These are phyloP conservation scores for Entomortierella lignicola DNA, from an alignment of 192 early-diverging fungal species.

Conservation along the genomic window DNA sequence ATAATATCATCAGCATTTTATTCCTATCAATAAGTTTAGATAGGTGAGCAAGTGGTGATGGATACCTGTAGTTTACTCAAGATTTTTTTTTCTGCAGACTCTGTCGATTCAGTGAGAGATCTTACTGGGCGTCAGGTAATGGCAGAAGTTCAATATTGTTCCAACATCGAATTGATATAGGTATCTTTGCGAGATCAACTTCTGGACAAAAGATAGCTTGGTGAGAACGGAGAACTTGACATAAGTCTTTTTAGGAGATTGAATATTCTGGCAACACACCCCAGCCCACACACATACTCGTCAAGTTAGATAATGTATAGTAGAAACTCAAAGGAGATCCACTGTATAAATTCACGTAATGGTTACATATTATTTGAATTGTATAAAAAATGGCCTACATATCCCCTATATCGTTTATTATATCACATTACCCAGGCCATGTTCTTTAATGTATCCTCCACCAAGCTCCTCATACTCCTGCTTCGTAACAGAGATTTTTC, in stretches of 20 bases:
- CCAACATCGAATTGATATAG: slow-evolving; percentile 40
- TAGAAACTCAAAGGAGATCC: no score
- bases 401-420: slow-evolving; percentile 3
- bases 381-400: no score
- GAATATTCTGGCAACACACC: no score
- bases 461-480: slow-evolving; percentile 88
- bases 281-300: no score
- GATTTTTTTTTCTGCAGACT: slow-evolving; percentile 27
- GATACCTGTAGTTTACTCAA: no score
- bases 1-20: no score
- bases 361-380: no score
- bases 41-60: no score
- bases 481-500: slow-evolving; percentile 67
- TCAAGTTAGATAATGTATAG: no score
- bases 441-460: slow-evolving; percentile 87
- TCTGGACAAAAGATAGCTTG: slow-evolving; percentile 43
- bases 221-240: slow-evolving; percentile 13
- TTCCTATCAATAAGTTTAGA: no score
- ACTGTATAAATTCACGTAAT: no score
- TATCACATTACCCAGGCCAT: slow-evolving; percentile 80
- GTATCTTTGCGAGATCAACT: slow-evolving; percentile 41
- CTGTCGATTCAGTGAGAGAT: slow-evolving; percentile 18
- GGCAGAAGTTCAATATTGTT: no score
- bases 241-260: slow-evolving; percentile 10
- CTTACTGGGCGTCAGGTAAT: slow-evolving; percentile 48